These are phyloP conservation scores for Gamsiella multidivaricata DNA, from an alignment of 192 early-diverging fungal genomes.

Conservation along the genomic window DNA sequence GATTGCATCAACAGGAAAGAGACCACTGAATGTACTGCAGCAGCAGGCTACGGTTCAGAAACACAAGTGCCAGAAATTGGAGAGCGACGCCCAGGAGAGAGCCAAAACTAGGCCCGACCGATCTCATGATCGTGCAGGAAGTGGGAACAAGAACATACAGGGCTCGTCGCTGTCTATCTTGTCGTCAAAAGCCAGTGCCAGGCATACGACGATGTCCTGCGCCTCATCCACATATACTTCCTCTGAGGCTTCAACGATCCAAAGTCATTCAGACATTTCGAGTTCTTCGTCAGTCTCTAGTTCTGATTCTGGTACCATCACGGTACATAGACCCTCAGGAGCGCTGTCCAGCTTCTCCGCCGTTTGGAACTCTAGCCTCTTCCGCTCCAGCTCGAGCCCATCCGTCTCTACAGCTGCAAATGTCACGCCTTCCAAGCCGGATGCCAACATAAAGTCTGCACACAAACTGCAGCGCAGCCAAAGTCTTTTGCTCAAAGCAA, in stretches of 20 bases:
- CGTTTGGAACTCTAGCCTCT: slow-evolving; percentile 32
- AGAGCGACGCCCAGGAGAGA: slow-evolving; percentile 10
- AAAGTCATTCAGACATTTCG: slow-evolving; percentile 19
- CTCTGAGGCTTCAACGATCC: not conserved
- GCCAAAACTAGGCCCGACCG: not conserved
- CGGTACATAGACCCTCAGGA: slow-evolving; percentile 9
- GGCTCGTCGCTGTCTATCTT: not conserved
- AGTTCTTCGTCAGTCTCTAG: slow-evolving; percentile 26
- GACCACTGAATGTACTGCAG: slow-evolving; percentile 25
- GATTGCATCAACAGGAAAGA: slow-evolving; percentile 20
- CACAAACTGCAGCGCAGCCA: slow-evolving; percentile 20
- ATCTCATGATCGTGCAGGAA: too few relatives aligned
- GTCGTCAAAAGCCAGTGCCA: not conserved
- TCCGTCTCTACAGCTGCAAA: not conserved
- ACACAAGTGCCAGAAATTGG: slow-evolving; percentile 16
- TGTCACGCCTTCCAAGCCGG: not conserved
- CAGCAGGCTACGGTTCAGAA: slow-evolving; percentile 26
- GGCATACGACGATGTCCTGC: not conserved
- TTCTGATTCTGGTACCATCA: slow-evolving; percentile 2
- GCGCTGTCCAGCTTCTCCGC: slow-evolving; percentile 24
- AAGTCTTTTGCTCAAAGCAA: slow-evolving; percentile 7
- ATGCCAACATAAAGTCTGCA: not conserved
- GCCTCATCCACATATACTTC: not conserved
- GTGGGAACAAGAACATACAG: too few relatives aligned
- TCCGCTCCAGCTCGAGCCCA: slow-evolving; percentile 6